A percentile compares a stretch with the other conserved stretches of the same genome.
phyloP scores from a whole-genome alignment of 805 yeast species.

The Saturnispora quitensis region DNA sequence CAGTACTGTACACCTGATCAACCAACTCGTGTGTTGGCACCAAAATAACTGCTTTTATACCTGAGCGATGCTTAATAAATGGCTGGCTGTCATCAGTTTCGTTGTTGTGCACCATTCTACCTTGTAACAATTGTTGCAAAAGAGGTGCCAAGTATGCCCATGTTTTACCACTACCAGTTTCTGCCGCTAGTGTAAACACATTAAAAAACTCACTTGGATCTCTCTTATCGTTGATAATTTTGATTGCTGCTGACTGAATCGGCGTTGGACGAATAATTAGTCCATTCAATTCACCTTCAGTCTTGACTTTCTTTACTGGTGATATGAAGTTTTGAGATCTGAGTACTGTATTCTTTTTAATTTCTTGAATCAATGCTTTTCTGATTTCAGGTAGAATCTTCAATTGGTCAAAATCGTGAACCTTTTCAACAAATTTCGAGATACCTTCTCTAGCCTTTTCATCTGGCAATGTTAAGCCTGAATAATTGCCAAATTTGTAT shows the following conservation, averaged over 20 bases:
- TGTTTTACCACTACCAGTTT: conserved; percentile 95
- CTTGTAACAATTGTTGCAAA: conserved; percentile 56
- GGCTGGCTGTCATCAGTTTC: conserved; percentile 12
- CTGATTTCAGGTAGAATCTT: conserved; percentile 62
- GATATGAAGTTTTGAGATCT: conserved; percentile 27
- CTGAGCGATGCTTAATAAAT: conserved; percentile 26
- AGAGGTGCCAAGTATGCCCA: conserved; percentile 82
- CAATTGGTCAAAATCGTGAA: conserved; percentile 56
- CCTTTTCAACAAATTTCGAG: conserved; percentile 38
- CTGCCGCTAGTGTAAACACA: conserved; percentile 81
- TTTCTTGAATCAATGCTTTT: conserved; percentile 45
- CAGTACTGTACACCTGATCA: conserved; percentile 56
- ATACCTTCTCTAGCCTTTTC: conserved; percentile 27
- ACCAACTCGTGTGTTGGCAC: conserved; percentile 88
- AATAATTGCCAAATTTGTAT: conserved; percentile 39
- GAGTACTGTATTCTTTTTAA: conserved; percentile 37
- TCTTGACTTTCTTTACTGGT: conserved; percentile 23
- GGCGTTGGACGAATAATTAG: conserved; percentile 55
- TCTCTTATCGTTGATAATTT: conserved; percentile 39
- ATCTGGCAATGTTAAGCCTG: conserved; percentile 36
- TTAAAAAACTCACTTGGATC: conserved; percentile 33
- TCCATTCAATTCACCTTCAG: conserved; percentile 28
- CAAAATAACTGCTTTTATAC: conserved; percentile 63
- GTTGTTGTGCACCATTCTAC: conserved; percentile 31
- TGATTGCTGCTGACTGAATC: conserved; percentile 71